Evolutionary conservation across 176 grass and related monocot species (phyloP), one percentile per base, ranked within the genome.

Genomic region (Raddia distichophylla): DNA sequence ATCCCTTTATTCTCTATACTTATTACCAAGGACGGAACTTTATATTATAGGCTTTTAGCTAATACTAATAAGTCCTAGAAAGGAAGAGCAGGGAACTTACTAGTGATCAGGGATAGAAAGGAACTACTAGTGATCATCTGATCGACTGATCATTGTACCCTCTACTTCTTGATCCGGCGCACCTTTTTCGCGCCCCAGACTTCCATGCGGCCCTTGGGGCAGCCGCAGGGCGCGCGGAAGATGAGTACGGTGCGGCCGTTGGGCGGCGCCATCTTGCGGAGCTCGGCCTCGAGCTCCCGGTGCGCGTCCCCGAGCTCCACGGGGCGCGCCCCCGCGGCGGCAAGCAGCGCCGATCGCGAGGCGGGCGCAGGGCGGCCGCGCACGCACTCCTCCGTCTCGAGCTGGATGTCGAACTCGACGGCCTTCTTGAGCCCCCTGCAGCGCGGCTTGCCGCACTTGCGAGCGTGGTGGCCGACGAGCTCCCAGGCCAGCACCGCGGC

Each of bases 341-440:
- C 90, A 56, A 87, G 90, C 7, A 94, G 88, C 66, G 94, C 79
- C 55, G 88, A 89, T 42, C 85, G 87, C 64, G 83, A 67, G 7
- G 88, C 88, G 47, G 82, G 18, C 0, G 42, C 73, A 3, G 92
- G 84, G 0, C 88, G 71, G 6, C 85, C 90, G 34, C 94, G 91
- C n/a, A 95, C 90, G 67, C 95, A 95, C 88, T 98, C 95, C 92
- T 98, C 92, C 13, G 95, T 92, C 84, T 98, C 95, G 46, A 98
- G 84, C 84, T 93, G 93, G 75, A 98, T 98, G 71, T 98, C 95
- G 76, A 98, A 95, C 84, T 98, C 95, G 2, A 98, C 88, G 37
- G 95, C 92, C 73, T 98, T 98, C 68, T 88, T 85, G 34, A 95
- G 87, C 6, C 90, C 95, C 90, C 86, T 89, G 85, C 95, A 98